A percentile compares a stretch with the other conserved stretches of the same genome.
Evolutionary conservation across 495 filamentous ascomycete genomes (phyloP).

Genomic region (Peziza echinospora): DNA sequence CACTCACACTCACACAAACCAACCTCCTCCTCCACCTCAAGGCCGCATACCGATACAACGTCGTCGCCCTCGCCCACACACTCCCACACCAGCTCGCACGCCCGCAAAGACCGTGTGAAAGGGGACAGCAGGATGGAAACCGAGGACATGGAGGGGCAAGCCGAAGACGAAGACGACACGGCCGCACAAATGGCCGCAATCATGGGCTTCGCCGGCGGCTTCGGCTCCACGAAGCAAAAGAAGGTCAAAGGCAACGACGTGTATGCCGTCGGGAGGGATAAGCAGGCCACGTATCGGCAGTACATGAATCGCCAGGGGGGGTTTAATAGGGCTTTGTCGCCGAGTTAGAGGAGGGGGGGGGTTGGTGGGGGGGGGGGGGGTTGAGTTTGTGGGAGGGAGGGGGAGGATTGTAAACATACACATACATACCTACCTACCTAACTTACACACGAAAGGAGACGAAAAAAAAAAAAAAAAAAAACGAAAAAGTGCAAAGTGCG

Average conservation of each 20-base stretch:
- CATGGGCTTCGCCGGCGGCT: slow-evolving; percentile 72
- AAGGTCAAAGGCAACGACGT: slow-evolving; percentile 82
- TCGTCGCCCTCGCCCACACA: not conserved
- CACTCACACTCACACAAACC: slow-evolving; percentile 2
- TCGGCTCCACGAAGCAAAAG: slow-evolving; percentile 71
- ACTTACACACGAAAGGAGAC: no score
- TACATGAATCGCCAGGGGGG: slow-evolving; percentile 98
- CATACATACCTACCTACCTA: no score
- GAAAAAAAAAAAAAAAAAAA: no score
- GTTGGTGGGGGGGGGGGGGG: not conserved
- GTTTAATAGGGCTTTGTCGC: slow-evolving; percentile 68
- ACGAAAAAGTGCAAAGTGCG: no score
- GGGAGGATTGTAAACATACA: no score
- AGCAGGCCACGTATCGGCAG: slow-evolving; percentile 87
- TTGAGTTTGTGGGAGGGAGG: not conserved
- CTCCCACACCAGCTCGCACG: slow-evolving; percentile 21
- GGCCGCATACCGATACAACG: slow-evolving; percentile 1
- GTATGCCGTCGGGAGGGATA: slow-evolving; percentile 72
- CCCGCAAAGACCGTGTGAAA: slow-evolving; percentile 25
- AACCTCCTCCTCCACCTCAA: slow-evolving; percentile 5
- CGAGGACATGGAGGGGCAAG: slow-evolving; percentile 20
- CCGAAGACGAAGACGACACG: slow-evolving; percentile 35
- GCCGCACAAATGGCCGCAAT: slow-evolving; percentile 51
- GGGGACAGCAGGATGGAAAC: slow-evolving; percentile 22
- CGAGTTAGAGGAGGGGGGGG: slow-evolving; percentile 6